Base-by-base conservation (phyloP, 768 basidiomycete species). In the Royoungia palumana region DNA sequence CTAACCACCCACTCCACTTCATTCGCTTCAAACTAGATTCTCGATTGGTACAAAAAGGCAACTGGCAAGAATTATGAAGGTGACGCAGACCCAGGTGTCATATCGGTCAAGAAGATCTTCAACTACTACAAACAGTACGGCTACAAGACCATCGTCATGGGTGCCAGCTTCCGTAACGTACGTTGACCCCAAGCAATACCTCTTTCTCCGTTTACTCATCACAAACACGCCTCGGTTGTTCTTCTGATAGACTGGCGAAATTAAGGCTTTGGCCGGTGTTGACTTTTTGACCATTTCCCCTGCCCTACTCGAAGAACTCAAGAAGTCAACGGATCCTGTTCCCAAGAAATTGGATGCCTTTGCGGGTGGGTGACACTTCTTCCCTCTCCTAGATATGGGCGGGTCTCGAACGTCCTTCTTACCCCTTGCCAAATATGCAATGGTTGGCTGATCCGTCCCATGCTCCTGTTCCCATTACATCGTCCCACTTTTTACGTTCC, bases 101-200 rank as follows among this genome's bases (percentile, higher is more conserved):
- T 83, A 70, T 94, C 90, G 35, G 96, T 99, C 54, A 87, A 90
- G 77, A 88, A 80, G 73, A 99, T 99, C 77, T 99, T 87, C 84
- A 90, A 95, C 79, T 98, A 94, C 73, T 99, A 99, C 83, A 98
- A 97, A 81, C 94, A 96, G 69, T 82, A 98, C 74, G 80, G 81
- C 51, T 98, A 99, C 82, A 91, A 94, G 64, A 99, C 96, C 60
- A 97, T 99, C 72, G 95, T 98, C 70, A 97, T 98, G 96, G 96
- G 95, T 67, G 96, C 96, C 51, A 95, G 93, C 27, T 97, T 99
- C 94, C 89, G 96, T 68, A 98, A 97, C 78, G 86, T 94, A 59
- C 49, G 87, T 75, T 4, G 16, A 44, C 41, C 11, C 30, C 20
- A 12, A 35, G 34, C 25, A 35, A 24, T 19, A 6, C 35, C 14